phyloP scores from a whole-genome alignment of 1,284 basidiomycete species.

The Leccinum pseudoinsigne region DNA sequence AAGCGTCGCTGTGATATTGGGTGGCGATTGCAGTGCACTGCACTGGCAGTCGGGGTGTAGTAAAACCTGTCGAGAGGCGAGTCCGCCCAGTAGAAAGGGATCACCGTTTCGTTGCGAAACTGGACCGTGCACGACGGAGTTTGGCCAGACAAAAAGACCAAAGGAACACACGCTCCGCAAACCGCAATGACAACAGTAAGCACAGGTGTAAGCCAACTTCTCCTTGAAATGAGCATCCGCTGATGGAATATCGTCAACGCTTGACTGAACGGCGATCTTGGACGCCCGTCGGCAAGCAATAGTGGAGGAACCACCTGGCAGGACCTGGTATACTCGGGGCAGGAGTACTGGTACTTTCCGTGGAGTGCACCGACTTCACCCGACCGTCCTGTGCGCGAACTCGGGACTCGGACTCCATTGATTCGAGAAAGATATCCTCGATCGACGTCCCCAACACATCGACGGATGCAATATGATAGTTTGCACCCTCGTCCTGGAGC shows the following conservation, averaged over 20 bases:
- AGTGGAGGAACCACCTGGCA: conserved; percentile 42
- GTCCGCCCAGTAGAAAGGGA: conserved; percentile 50
- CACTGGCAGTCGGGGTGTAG: conserved; percentile 19
- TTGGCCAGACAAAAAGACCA: conserved; percentile 59
- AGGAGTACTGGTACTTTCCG: conserved; percentile 1
- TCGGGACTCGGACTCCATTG: conserved; percentile 54
- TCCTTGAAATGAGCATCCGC: conserved; percentile 60
- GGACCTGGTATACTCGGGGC: conserved; percentile 33
- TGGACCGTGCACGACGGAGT: conserved; percentile 49
- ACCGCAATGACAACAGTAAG: conserved; percentile 64
- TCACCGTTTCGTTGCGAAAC: conserved; percentile 35
- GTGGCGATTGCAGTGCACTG: conserved; percentile 45
- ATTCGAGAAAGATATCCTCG: conserved; percentile 76
- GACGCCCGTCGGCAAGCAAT: conserved; percentile 49
- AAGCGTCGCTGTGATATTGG: conserved; percentile 43
- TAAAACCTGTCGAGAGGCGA: conserved; percentile 37
- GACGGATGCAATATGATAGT: conserved; percentile 49
- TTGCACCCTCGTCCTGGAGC: conserved; percentile 46
- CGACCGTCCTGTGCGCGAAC: not conserved
- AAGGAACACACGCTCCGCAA: conserved; percentile 61
- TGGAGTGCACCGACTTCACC: conserved; percentile 19
- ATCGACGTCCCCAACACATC: conserved; percentile 74
- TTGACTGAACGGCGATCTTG: conserved; percentile 53
- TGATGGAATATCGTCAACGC: conserved; percentile 75
- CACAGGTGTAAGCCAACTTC: conserved; percentile 68